Base-by-base conservation (phyloP, 352 stramenopile genomes). In the Pythium grandisporangium region DNA sequence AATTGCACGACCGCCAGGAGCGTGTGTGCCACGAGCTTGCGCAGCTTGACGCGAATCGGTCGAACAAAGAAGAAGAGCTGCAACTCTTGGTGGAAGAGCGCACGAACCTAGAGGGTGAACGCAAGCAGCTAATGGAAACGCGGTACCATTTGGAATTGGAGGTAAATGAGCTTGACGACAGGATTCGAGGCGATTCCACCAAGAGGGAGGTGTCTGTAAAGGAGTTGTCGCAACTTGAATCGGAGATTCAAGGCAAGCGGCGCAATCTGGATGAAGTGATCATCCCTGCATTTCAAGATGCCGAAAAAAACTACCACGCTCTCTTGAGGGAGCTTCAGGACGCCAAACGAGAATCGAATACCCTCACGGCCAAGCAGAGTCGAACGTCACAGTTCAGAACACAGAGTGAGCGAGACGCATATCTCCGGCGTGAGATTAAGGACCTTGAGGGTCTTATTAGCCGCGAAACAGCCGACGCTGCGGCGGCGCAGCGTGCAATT, bases 351-450 rank as follows among this genome's bases (percentile, higher is more conserved):
- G 60, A 87, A 33, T 86, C 70, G 6, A 83, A 98, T 45, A 80
- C 84, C 23, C 66, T 99, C 7, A 97, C 98, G 48, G 90, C 87
- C 17, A 98, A 97, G 53, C 93, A 99, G 58, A 96, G 95, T 40
- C 84, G 96, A 37, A 96, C 93, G 30, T 86, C 75, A 30, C 89
- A 98, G 50, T 99, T 98, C 61, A 63, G 61, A 26, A 96, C 84
- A 1, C 91, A 97, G 46, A 74, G 83, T 30, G 83, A 98, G 37
- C 77, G 96, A 2, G 95, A 99, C 63, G 64, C 66, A 5, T 97
- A 88, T 46, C 49, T 94, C 10, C 53, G 64, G 36, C 48, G 45
- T 7, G 77, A 93, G 48, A 77, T 91, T 23, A 48, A 55, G 5
- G 79, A 88, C 7, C 66, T 93, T 16, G 64, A 89, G 37, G 55